A percentile compares a stretch with the other conserved stretches of the same genome.
These are phyloP conservation scores for Margaritispora aquatica DNA, from an alignment of 495 filamentous ascomycete genomes.

Conservation along the genomic window DNA sequence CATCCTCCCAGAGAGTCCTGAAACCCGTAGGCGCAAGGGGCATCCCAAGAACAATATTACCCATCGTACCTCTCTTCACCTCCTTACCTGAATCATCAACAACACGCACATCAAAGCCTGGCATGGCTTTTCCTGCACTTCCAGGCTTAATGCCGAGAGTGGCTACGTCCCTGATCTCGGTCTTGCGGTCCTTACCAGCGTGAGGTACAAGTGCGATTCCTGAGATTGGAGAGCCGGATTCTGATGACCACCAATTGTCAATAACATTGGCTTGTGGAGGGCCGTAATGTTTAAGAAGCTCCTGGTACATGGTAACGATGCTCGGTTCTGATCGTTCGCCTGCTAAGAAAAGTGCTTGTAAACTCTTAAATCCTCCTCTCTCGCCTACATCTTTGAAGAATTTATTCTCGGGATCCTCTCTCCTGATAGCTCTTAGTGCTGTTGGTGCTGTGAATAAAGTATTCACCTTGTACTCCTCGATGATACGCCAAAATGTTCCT, in stretches of 20 bases:
- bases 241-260: conserved; percentile 97
- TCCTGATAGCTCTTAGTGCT: conserved; percentile 78
- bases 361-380: conserved; percentile 57
- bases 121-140: conserved; percentile 83
- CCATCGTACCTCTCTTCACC: conserved; percentile 65
- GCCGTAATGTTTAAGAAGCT: conserved; percentile 58
- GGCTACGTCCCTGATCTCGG: conserved; percentile 27
- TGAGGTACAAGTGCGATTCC: conserved; percentile 63
- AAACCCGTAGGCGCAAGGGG: conserved; percentile 84
- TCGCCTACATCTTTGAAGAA: conserved; percentile 54
- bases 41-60: conserved; percentile 80
- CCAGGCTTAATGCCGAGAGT: conserved; percentile 60
- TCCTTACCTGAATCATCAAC: conserved; percentile 75
- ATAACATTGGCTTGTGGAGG: conserved; percentile 61
- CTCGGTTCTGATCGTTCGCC: conserved; percentile 86
- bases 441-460: conserved; percentile 81
- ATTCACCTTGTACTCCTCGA: conserved; percentile 80
- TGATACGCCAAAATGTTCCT: conserved; percentile 78
- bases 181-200: conserved; percentile 36
- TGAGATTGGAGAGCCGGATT: conserved; percentile 84
- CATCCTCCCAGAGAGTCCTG: conserved; percentile 76
- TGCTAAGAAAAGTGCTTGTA: conserved; percentile 75
- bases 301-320: conserved; percentile 73
- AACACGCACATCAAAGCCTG: conserved; percentile 79
- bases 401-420: conserved; percentile 72